Evolutionary conservation across 768 basidiomycete genomes (phyloP).

Genomic region (Lyophyllum atratum): DNA sequence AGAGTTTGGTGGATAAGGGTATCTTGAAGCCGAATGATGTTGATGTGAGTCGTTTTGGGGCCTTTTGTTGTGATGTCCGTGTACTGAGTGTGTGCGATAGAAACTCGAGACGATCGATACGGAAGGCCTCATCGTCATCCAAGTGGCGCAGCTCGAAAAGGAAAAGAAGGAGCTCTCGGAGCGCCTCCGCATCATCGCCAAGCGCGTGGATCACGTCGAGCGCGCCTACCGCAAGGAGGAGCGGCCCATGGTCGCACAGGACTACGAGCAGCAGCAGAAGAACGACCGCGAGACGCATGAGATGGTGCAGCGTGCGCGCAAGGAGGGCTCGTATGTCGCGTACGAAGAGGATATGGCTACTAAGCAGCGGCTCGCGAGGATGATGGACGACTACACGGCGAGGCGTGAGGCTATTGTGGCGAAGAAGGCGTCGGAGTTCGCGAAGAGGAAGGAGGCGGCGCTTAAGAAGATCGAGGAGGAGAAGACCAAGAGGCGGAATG

Average conservation of each 20-base stretch:
- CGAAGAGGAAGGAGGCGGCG: conserved; percentile 57
- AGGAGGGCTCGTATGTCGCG: conserved; percentile 52
- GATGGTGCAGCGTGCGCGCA: conserved; percentile 53
- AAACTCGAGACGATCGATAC: conserved; percentile 85
- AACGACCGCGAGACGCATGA: conserved; percentile 74
- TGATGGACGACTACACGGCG: conserved; percentile 67
- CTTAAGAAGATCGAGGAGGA: conserved; percentile 77
- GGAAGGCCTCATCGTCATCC: conserved; percentile 82
- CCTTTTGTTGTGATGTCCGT: conserved; percentile 2
- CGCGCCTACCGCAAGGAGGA: conserved; percentile 95
- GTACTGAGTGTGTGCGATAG: conserved; percentile 35
- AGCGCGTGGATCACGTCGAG: conserved; percentile 94
- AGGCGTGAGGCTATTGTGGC: conserved; percentile 55
- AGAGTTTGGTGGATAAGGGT: conserved; percentile 79
- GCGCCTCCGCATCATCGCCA: conserved; percentile 77
- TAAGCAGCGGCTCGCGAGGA: conserved; percentile 73
- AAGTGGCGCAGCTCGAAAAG: conserved; percentile 95
- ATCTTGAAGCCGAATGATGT: conserved; percentile 64
- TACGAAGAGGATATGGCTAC: conserved; percentile 71
- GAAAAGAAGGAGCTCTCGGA: conserved; percentile 89
- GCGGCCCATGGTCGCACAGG: conserved; percentile 77
- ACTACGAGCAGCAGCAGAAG: conserved; percentile 85
- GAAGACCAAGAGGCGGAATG: conserved; percentile 69
- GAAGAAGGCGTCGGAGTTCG: conserved; percentile 67
- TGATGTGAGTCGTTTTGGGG: conserved; percentile 52